Percentiles rank a stretch among this genome's conserved stretches.
phyloP scores from a whole-genome alignment of 805 yeast species.

The Maudiozyma barnettii region DNA sequence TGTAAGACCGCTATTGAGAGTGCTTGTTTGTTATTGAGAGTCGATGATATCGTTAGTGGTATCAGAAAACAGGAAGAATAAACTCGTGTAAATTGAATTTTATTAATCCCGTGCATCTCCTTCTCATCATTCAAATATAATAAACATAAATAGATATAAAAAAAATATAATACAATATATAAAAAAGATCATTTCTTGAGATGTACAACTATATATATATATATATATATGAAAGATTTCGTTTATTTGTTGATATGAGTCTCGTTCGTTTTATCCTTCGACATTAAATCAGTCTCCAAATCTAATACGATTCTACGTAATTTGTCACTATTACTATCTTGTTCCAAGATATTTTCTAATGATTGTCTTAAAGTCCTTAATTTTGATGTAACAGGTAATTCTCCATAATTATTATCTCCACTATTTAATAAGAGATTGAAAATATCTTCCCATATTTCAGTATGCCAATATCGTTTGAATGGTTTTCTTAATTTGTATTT shows the following conservation, averaged over 20 bases:
- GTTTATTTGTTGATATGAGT: neutral
- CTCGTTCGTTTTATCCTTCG: slow-evolving; percentile 3
- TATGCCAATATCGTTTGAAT: slow-evolving; percentile 70
- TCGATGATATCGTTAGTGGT: slow-evolving; percentile 96
- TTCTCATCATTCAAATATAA: too few relatives aligned
- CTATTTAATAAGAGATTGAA: slow-evolving; percentile 61
- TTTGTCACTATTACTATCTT: slow-evolving; percentile 11
- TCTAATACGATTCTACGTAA: slow-evolving; percentile 30
- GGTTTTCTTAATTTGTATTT: slow-evolving; percentile 33
- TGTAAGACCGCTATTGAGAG: slow-evolving; percentile 97
- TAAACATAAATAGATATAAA: neutral
- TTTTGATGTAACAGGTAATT: slow-evolving; percentile 35
- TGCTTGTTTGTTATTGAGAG: slow-evolving; percentile 88
- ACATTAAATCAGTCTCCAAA: slow-evolving; percentile 29
- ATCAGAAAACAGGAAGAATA: slow-evolving; percentile 49
- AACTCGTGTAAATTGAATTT: neutral
- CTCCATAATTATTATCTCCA: slow-evolving; percentile 25
- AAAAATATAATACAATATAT: neutral
- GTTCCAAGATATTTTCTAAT: slow-evolving; percentile 11
- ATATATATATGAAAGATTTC: neutral
- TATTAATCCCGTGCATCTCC: neutral
- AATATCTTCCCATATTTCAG: slow-evolving; percentile 56
- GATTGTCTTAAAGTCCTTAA: slow-evolving; percentile 15
- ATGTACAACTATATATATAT: neutral
- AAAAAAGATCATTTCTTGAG: too few relatives aligned